A percentile compares a stretch with the other conserved stretches of the same genome.
phyloP scores from a whole-genome alignment of 495 filamentous ascomycete species.

The Aspergillus cristatus region DNA sequence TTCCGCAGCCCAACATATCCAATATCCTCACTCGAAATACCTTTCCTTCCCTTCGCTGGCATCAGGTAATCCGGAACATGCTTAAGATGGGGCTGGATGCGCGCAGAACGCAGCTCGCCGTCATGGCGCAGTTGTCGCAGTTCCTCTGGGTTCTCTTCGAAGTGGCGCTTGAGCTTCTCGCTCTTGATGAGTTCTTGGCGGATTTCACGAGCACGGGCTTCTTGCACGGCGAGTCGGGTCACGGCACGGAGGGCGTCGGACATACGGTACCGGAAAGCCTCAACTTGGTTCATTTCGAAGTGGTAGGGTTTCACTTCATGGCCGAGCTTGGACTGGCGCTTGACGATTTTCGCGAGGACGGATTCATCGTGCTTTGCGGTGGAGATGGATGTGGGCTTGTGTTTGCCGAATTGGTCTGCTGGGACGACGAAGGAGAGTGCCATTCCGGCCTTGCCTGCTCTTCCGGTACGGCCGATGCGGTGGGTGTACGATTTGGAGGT shows the following conservation, averaged over 20 bases:
- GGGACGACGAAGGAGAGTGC: slow-evolving; percentile 92
- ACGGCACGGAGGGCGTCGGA: slow-evolving; percentile 77
- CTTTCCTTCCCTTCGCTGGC: slow-evolving; percentile 66
- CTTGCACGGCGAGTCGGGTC: slow-evolving; percentile 73
- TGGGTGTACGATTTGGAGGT: slow-evolving; percentile 90
- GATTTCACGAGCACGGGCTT: slow-evolving; percentile 81
- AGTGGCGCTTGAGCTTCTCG: slow-evolving; percentile 89
- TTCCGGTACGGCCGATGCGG: slow-evolving; percentile 86
- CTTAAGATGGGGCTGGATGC: slow-evolving; percentile 81
- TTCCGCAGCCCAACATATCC: slow-evolving; percentile 73
- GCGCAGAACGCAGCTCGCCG: slow-evolving; percentile 67
- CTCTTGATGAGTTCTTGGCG: slow-evolving; percentile 81
- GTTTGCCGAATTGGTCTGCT: slow-evolving; percentile 68
- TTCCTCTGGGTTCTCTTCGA: slow-evolving; percentile 93
- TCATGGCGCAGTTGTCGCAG: slow-evolving; percentile 84
- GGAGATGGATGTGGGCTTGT: slow-evolving; percentile 70
- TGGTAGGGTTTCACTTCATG: slow-evolving; percentile 77
- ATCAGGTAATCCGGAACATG: slow-evolving; percentile 94
- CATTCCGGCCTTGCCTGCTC: slow-evolving; percentile 84
- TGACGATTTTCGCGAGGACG: slow-evolving; percentile 63
- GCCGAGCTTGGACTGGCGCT: slow-evolving; percentile 61
- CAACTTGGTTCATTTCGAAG: slow-evolving; percentile 90
- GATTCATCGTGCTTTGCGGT: slow-evolving; percentile 74
- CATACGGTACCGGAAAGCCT: slow-evolving; percentile 91
- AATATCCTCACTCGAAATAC: slow-evolving; percentile 48